Evolutionary conservation across 2,329 filamentous ascomycete species (phyloP), one percentile per base, ranked within the genome.

Genomic region (Xylariaceae sp.): DNA sequence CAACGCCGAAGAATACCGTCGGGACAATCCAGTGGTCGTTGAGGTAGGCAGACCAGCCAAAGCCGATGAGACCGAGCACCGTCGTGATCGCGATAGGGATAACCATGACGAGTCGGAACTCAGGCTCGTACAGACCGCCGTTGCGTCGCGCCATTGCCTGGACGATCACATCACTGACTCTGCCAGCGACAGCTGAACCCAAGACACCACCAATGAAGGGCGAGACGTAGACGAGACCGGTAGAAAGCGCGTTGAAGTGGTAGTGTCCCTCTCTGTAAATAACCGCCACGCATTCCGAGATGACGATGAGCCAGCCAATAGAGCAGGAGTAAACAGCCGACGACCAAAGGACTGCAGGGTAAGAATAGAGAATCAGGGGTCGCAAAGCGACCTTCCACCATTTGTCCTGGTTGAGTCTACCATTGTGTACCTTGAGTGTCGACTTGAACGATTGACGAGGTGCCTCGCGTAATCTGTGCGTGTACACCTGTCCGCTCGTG

Each of bases 91-190:
- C 79, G 37, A 97, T 87, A 0, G 92, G 93, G 2, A 88, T 75
- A 0, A 86, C 90, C 93, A 97, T 96, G 49, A 96, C 82, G 0
- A 96, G 82, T 5, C 92, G 85, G 70, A 95, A 97, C 73, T 97
- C 93, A 0, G 93, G 93, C 73, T 97, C 93, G 72, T 97, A 97
- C 2, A 97, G 78, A 1, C 93, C 93, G n/a, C 90, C 91, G 66
- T 97, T 97, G 34, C 87, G 86, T 42, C 87, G 83, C 1, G 90
- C 82, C 88, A 97, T 91, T 60, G 79, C 87, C 55, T 86, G 86
- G 4, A 96, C 92, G 52, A 97, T 85, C 1, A 93, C 69, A 69
- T 97, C 94, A 2, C 89, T 94, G 10, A 96, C 81, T 70, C 88
- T 90, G 47, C 93, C 94, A 0, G 93, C 93, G 0, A 97, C 90